Evolutionary conservation across 257 asterid species (phyloP), one percentile per base, ranked within the genome.

Genomic region (Jasminum sambac): DNA sequence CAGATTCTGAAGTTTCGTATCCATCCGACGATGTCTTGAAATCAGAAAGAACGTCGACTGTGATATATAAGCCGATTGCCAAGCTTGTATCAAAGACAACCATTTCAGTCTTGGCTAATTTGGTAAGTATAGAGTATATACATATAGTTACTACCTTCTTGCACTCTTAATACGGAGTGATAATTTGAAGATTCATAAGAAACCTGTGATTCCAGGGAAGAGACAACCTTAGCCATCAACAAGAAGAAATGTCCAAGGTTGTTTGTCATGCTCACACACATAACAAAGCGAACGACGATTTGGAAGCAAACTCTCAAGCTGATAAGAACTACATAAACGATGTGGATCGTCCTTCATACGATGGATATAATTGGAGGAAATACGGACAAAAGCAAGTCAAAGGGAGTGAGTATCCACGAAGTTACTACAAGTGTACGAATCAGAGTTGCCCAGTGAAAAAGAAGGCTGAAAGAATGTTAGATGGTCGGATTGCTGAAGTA

Each of bases 341-440:
- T 43, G 71, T 64, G 40, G 83, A 85, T 42, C 88, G 84, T 13
- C 81, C 84, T 71, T 78, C 88, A 50, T 74, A 84, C 50, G 97
- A 92, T 67, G 95, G 96, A 25, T 88, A 92, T 80, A 85, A 69
- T 50, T 92, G 98, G 98, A 84, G 97, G 74, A 92, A 92, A 76
- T 92, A 92, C 68, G 97, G 98, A 58, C 97, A 92, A 80, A 92
- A 92, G 74, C 91, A 82, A 75, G 98, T 92, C 30, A 92, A 88
- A 79, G 97, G 95, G 48, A 92, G 96, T 34, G 90, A 92, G 70
- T 83, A 72, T 72, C 92, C 95, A 36, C 84, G 97, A 82, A 92
- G 98, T 76, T 92, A 90, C 74, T 90, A 85, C 80, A 92, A 90
- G 69, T 92, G 98, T 59, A 90, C 98, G 5, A 78, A 85, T 74